Evolutionary conservation across 2,329 filamentous ascomycete genomes (phyloP), one percentile per base, ranked within the genome.

Genomic region (Fusarium poae): DNA sequence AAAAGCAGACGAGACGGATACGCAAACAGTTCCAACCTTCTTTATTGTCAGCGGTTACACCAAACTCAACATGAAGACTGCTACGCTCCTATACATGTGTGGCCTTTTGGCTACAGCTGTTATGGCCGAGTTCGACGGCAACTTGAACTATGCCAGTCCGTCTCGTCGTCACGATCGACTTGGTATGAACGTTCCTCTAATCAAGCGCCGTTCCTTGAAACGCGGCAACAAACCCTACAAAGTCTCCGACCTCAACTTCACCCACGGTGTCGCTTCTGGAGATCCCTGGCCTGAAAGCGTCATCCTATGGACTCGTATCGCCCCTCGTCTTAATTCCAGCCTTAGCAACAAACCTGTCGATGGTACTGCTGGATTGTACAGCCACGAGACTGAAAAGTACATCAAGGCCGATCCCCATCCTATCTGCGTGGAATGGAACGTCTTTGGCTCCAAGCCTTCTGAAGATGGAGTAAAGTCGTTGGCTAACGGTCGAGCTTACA

Each of bases 91-190:
- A 4, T 70, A 30, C n/a, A 35, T 35, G 2, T 52, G 45, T 44
- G 40, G 58, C 32, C 20, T 70, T 20, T 13, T 70, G 30, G 54
- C 63, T 29, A 44, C 48, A 25, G 25, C 29, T 6, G 67, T 39
- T 6, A 45, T 40, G 2, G 67, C 67, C 11, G 63, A 67, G 16
- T 70, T 70, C 2, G 70, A 75, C 8, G 77, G 77, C 6, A 92
- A 92, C 74, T 76, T 92, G 63, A 92, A 92, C 79, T 92, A 91
- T 76, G 82, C 84, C 50, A 90, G 86, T 71, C 89, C 90, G 8
- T 92, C 90, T 2, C 82, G 85, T 40, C 84, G 89, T 43, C 90
- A 92, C 68, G 83, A 86, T 6, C 81, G 82, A 37, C 81, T 92
- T 13, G 90, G 89, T 7, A 86, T 92, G 45, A 85, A 89, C n/a